Evolutionary conservation across 176 grass and related monocot genomes (phyloP), one percentile per base, ranked within the genome.

Genomic region (Puya raimondii): DNA sequence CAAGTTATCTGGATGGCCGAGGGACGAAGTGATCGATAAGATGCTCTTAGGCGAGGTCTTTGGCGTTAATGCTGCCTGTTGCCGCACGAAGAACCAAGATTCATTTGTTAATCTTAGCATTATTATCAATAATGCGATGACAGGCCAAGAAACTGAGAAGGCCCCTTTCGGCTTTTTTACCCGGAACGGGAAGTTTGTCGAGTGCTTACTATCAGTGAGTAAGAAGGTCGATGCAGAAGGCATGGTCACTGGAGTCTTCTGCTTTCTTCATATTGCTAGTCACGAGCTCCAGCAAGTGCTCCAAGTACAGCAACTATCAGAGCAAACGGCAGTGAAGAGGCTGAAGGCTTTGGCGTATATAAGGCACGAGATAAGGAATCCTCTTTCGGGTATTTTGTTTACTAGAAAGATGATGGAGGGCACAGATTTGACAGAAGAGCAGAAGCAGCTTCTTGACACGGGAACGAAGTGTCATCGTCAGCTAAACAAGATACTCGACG

Each of bases 1-100:
- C 18, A 88, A 80, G 75, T 66, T 97, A 72, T 85, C 89, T 66
- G 93, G 93, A 69, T 97, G 84, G 86, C 71, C 69, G 26, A 86
- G 89, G 78, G 88, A 90, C 69, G 93, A 97, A 14, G 83, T 97
- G 70, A 74, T 97, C 0, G 72, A 92, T 79, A 97, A 87, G 73
- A 97, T 97, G 89, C 83, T 97, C 53, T 77, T 97, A 2, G 93
- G 89, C 14, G 93, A 97, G 69, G 86, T 97, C 25, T 97, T 97
- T 10, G 86, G 88, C 51, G 80, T 79, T 71, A 71, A 70, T 51
- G 64, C 76, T 64, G 88, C 93, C 6, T 85, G 73, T 57, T 97
- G 93, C 58, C 81, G 73, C 64, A 69, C 90, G 80, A 97, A 91
- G 80, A 79, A 70, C 23, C 83, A 92, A 80, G 84, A 92, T 79